Evolutionary conservation across 2,329 filamentous ascomycete genomes (phyloP).

Genomic region (Nemania sp.): DNA sequence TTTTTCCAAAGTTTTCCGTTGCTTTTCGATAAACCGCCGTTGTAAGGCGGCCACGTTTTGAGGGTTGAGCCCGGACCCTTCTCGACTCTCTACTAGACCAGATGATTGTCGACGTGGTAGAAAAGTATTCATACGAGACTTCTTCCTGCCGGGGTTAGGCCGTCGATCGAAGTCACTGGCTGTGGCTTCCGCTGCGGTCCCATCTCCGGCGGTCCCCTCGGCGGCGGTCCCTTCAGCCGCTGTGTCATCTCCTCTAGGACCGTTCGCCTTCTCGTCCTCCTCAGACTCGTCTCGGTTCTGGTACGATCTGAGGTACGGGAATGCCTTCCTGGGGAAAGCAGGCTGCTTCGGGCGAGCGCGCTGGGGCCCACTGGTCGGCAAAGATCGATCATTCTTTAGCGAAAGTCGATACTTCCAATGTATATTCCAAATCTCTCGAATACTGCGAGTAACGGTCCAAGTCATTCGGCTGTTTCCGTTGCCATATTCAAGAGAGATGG

Average conservation of each 20-base stretch:
- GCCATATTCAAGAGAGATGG: constrained; percentile 93
- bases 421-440: constrained; percentile 88
- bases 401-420: constrained; percentile 93
- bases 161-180: constrained; percentile 70
- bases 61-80: constrained; percentile 47
- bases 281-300: constrained; percentile 79
- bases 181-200: constrained; percentile 63
- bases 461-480: constrained; percentile 95
- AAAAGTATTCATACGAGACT: constrained; percentile 58
- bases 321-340: constrained; percentile 84
- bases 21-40: constrained; percentile 75
- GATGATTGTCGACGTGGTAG: constrained; percentile 60
- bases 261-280: constrained; percentile 62
- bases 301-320: constrained; percentile 84
- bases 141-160: constrained; percentile 47
- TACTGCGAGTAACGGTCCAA: constrained; percentile 87
- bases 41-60: constrained; percentile 59
- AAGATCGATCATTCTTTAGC: constrained; percentile 80
- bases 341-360: constrained; percentile 79
- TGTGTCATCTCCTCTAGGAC: constrained; percentile 45
- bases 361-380: constrained; percentile 68
- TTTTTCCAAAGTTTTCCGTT: constrained; percentile 82
- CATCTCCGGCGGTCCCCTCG: constrained; percentile 51
- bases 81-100: constrained; percentile 51
- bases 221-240: constrained; percentile 49